A percentile compares a stretch with the other conserved stretches of the same genome.
phyloP scores from a whole-genome alignment of 179 eudicot genomes.

The Spergularia azorica region DNA sequence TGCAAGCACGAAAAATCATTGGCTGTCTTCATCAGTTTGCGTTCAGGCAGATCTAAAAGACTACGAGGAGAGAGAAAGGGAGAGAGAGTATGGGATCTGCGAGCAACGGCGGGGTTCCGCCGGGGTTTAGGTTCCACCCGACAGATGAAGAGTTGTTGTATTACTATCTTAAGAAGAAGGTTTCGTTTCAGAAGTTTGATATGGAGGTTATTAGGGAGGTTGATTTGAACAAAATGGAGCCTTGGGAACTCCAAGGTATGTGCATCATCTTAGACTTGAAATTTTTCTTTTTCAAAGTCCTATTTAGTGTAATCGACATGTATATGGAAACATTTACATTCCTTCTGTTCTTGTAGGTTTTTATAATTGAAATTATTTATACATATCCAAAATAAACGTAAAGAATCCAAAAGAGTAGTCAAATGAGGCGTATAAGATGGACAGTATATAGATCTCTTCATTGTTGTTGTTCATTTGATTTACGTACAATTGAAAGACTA shows the following conservation, averaged over 20 bases:
- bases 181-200: conserved; percentile 73
- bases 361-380: no score
- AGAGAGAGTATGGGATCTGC: conserved; percentile 41
- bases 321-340: no score
- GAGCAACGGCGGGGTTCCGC: conserved; percentile 79
- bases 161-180: conserved; percentile 88
- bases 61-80: conserved; percentile 13
- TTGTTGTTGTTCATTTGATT: no score
- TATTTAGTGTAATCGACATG: no score
- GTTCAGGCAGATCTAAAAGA: neutral
- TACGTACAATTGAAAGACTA: no score
- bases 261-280: no score
- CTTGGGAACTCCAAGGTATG: conserved; percentile 99
- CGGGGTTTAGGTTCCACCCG: conserved; percentile 93
- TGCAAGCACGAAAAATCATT: conserved; percentile 22
- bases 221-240: conserved; percentile 91
- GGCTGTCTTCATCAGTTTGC: neutral
- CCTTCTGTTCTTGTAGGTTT: no score
- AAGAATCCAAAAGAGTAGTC: no score
- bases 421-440: no score
- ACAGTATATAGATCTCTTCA: no score
- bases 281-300: no score
- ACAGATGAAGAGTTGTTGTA: conserved; percentile 94
- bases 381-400: no score
- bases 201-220: conserved; percentile 93